Conservation (phyloP, 163 green algal species). For the Botryococcus braunii region DNA sequence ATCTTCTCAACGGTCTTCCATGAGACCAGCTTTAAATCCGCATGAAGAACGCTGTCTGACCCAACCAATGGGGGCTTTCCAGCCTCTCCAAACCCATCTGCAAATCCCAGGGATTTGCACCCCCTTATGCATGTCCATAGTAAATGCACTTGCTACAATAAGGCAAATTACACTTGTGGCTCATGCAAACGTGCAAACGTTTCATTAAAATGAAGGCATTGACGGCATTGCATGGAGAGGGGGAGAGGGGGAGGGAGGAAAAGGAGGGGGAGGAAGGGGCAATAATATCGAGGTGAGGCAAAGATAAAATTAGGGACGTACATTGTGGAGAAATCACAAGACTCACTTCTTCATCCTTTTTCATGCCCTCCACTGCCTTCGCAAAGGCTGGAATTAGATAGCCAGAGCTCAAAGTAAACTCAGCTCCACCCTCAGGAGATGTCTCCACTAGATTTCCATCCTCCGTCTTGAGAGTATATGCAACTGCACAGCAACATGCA, state of each 20-base stretch:
- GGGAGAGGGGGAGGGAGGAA: conserved; percentile 1
- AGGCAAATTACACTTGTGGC: conserved; percentile 6
- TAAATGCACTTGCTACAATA: too few species aligned
- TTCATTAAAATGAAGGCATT: not conserved
- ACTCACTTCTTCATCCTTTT: conserved; percentile 55
- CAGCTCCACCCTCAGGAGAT: conserved; percentile 24
- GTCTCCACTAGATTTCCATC: conserved; percentile 17
- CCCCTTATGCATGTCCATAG: too few species aligned
- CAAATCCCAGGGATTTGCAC: too few species aligned
- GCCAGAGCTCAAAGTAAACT: conserved; percentile 30
- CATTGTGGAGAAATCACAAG: conserved; percentile 59
- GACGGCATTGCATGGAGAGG: not conserved
- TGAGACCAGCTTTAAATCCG: conserved; percentile 55
- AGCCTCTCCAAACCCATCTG: too few species aligned
- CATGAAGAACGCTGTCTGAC: conserved; percentile 42
- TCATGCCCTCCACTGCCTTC: conserved; percentile 71
- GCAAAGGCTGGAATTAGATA: conserved; percentile 26
- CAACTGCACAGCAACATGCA: conserved; percentile 29
- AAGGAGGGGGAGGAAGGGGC: not conserved
- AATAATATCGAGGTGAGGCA: too few species aligned
- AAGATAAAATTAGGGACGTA: too few species aligned
- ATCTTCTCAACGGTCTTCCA: conserved; percentile 69
- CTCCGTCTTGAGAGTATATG: conserved; percentile 35
- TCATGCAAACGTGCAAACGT: not conserved
- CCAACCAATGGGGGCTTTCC: too few species aligned